Evolutionary conservation across 768 basidiomycete genomes (phyloP), one percentile per base, ranked within the genome.

Genomic region (Pleurotus pulmonarius): DNA sequence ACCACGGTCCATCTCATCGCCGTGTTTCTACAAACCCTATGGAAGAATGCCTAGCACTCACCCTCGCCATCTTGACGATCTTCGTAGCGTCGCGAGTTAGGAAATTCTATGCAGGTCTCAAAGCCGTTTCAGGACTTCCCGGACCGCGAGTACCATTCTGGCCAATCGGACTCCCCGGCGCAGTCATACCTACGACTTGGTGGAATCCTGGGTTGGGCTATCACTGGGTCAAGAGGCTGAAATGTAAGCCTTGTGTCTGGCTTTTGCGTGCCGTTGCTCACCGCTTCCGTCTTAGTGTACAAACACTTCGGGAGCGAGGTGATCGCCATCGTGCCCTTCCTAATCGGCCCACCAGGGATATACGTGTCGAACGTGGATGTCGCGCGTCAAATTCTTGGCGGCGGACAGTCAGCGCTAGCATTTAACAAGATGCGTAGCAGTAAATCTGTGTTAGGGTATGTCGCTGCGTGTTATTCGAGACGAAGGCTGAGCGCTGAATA

Each of bases 331-430:
- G 70, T 78, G 1, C 69, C 77, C 0, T 75, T 73, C 47, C 16
- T 81, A 0, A 55, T 61, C 0, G 79, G 79, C 0, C 54, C 57
- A 3, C 67, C 77, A 1, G 63, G 63, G 0, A 64, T 80, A 20
- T 77, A 73, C 59, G 76, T 76, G 2, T 69, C 74, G 11, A 81
- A 79, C 56, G 57, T 82, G 18, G 77, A 81, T 41, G 73, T 81
- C 5, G 73, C 70, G 8, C 71, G 77, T 8, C 80, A 81, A 63
- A 70, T 80, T 16, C 62, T 67, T 6, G 65, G 60, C 1, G 77
- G 76, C 4, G 73, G 73, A 1, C 70, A 72, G 26, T 29, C 34
- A 75, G 72, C 46, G 67, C 69, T 1, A 70, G 62, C 48, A 29
- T 80, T 75, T 44, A 53, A 70, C 41, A 82, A 82, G 59, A 73